Evolutionary conservation across 1,284 basidiomycete genomes (phyloP).

Genomic region (Wolfiporia cocos): DNA sequence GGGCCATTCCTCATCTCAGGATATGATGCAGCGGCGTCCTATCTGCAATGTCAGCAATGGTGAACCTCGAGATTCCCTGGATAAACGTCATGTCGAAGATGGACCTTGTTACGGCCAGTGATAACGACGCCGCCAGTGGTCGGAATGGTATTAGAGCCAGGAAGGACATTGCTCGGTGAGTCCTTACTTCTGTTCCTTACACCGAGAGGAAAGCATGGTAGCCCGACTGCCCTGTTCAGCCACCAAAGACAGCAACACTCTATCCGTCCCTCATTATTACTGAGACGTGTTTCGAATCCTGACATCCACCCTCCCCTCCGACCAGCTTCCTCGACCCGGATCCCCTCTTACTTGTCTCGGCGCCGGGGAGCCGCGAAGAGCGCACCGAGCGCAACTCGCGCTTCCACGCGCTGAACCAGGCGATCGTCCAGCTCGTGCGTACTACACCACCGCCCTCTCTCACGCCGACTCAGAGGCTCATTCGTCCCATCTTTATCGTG

Average conservation of each 20-base stretch:
- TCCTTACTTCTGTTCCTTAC: no score
- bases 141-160: conserved; percentile 68
- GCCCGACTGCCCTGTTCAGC: no score
- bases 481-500: conserved; percentile 1
- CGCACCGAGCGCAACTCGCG: conserved; percentile 66
- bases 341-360: conserved; percentile 78
- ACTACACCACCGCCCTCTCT: neutral
- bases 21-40: conserved; percentile 74
- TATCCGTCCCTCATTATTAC: no score
- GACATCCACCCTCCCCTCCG: no score
- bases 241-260: no score
- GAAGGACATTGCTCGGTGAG: conserved; percentile 76
- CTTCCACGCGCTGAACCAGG: conserved; percentile 92
- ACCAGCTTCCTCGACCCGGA: conserved; percentile 92
- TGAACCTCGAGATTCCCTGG: conserved; percentile 95
- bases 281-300: no score
- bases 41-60: conserved; percentile 98
- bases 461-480: conserved; percentile 4
- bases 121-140: conserved; percentile 57
- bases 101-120: conserved; percentile 80
- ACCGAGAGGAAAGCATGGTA: no score
- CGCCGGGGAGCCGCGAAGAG: conserved; percentile 49
- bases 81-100: conserved; percentile 99
- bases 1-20: neutral
- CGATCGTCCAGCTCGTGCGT: conserved; percentile 88